phyloP scores from a whole-genome alignment of 768 basidiomycete species.

The Mycena rosella region DNA sequence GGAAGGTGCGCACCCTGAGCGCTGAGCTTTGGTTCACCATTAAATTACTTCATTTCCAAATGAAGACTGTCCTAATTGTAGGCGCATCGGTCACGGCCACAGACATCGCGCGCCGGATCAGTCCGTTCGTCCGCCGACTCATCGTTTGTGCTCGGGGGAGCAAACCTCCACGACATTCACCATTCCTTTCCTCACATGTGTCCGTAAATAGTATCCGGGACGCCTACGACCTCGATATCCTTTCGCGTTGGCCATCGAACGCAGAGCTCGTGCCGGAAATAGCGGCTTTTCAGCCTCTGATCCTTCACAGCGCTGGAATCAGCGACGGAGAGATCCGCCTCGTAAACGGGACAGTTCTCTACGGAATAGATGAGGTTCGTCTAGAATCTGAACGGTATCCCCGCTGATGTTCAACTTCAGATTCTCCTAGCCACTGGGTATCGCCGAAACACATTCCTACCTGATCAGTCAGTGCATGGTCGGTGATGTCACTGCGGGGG shows the following conservation, averaged over 20 bases:
- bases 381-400: too few species aligned
- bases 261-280: constrained; percentile 47
- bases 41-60: not conserved
- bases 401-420: too few species aligned
- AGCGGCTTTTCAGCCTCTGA: constrained; percentile 39
- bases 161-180: not conserved
- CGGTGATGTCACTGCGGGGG: too few species aligned
- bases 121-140: constrained; percentile 24
- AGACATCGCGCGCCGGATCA: constrained; percentile 31
- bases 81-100: constrained; percentile 31
- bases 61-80: constrained; percentile 35
- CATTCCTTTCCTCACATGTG: too few species aligned
- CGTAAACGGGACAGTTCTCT: constrained; percentile 44
- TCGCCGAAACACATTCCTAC: too few species aligned
- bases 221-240: constrained; percentile 22
- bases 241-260: constrained; percentile 38
- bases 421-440: too few species aligned
- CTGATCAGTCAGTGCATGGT: too few species aligned
- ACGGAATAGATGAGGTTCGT: constrained; percentile 45
- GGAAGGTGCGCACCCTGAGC: constrained; percentile 43
- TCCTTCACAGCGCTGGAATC: constrained; percentile 30
- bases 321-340: constrained; percentile 40
- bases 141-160: constrained; percentile 34
- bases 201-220: constrained; percentile 34
- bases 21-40: too few species aligned